These are phyloP conservation scores for Euphrasia confusa DNA, from an alignment of 257 asterid species.

Conservation along the genomic window DNA sequence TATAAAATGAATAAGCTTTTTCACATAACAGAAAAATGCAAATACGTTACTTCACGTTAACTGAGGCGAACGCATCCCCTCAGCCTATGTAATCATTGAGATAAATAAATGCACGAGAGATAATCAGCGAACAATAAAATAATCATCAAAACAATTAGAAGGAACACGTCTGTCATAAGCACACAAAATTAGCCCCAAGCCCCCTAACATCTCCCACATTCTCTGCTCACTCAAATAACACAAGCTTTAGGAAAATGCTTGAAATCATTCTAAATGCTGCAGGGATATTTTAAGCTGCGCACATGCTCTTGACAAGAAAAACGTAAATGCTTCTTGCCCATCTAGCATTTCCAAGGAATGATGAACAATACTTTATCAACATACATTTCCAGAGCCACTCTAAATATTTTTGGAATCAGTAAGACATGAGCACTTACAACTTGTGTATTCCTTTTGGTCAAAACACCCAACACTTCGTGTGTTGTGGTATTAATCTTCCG, in stretches of 20 bases:
- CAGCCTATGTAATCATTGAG: neutral
- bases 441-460: constrained; percentile 75
- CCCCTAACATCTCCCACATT: neutral
- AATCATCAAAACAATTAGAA: too few species aligned
- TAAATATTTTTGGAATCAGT: constrained; percentile 18
- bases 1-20: neutral
- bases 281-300: constrained; percentile 7
- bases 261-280: constrained; percentile 1
- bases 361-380: neutral
- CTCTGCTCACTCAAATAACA: neutral
- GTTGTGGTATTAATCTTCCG: constrained; percentile 83
- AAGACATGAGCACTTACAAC: constrained; percentile 53
- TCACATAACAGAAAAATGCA: neutral
- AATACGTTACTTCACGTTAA: neutral
- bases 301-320: neutral
- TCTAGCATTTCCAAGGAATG: constrained; percentile 3
- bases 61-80: neutral
- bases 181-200: neutral
- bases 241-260: constrained; percentile 1
- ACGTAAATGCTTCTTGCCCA: constrained; percentile 8
- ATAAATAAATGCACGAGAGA: neutral
- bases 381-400: constrained; percentile 1
- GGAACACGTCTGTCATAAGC: neutral
- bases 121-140: too few species aligned
- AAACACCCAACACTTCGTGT: constrained; percentile 84